Conservation (phyloP, 345 rosid species). For the Hevea brasiliensis region DNA sequence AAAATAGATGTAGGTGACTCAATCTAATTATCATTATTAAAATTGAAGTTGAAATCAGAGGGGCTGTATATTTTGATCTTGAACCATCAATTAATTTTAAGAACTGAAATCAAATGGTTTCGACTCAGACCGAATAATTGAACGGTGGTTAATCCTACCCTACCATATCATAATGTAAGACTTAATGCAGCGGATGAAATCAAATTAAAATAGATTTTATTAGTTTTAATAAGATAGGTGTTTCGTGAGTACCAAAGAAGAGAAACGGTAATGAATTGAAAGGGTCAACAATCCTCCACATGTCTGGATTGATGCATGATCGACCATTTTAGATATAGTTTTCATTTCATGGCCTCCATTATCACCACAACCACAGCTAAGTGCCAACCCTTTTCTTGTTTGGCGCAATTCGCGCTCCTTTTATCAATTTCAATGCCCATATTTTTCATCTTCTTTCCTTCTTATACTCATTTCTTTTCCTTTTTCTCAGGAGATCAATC, state of each 20-base stretch:
- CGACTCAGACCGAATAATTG: no score
- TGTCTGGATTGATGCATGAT: slow-evolving; percentile 10
- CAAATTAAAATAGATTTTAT: no score
- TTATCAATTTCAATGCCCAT: slow-evolving; percentile 9
- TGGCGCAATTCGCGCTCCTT: slow-evolving; percentile 38
- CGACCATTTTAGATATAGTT: not conserved
- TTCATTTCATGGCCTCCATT: slow-evolving; percentile 13
- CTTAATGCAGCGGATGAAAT: not conserved
- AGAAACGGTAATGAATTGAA: slow-evolving; percentile 17
- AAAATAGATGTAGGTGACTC: no score
- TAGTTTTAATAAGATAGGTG: not conserved
- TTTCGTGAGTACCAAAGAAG: slow-evolving; percentile 9
- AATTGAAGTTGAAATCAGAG: no score
- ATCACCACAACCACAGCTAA: not conserved
- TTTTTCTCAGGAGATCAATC: slow-evolving; percentile 17
- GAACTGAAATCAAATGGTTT: no score
- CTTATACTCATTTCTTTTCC: slow-evolving; percentile 8
- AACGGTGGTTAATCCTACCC: no score
- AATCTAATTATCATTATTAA: no score
- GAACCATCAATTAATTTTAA: no score
- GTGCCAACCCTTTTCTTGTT: not conserved
- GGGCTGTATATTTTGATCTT: no score
- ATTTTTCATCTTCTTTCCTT: not conserved
- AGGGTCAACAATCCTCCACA: slow-evolving; percentile 32
- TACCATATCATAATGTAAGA: not conserved